Conservation (phyloP, 352 stramenopile genomes). For the Globisporangium mamillatum region DNA sequence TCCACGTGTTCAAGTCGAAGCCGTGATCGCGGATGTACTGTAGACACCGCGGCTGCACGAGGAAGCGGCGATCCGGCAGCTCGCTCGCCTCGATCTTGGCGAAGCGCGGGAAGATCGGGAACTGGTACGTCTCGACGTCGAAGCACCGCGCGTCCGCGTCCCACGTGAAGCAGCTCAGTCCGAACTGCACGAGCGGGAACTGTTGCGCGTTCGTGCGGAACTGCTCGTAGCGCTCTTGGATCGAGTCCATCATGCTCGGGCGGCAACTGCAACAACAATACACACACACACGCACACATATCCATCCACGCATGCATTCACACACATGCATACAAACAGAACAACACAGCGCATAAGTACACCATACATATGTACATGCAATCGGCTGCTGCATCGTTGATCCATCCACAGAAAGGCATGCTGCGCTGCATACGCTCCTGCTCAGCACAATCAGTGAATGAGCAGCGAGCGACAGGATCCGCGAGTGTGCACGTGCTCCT, state of each 20-base stretch:
- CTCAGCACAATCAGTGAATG: background rate
- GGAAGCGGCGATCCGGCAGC: slow-evolving; percentile 53
- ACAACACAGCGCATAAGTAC: background rate
- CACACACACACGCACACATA: background rate
- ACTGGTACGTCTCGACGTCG: slow-evolving; percentile 64
- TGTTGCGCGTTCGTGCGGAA: slow-evolving; percentile 47
- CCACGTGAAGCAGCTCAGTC: slow-evolving; percentile 69
- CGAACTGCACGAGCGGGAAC: slow-evolving; percentile 77
- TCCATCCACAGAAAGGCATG: background rate
- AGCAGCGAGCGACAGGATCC: background rate
- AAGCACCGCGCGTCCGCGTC: slow-evolving; percentile 36
- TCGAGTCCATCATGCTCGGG: slow-evolving; percentile 69
- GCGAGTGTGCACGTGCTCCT: background rate
- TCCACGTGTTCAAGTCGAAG: slow-evolving; percentile 78
- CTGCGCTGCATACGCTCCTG: background rate
- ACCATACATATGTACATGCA: background rate
- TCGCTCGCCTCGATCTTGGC: slow-evolving; percentile 25
- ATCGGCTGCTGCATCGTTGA: background rate
- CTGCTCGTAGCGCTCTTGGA: slow-evolving; percentile 65
- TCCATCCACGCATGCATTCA: background rate
- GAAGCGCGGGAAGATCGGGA: slow-evolving; percentile 68
- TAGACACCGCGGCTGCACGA: slow-evolving; percentile 70
- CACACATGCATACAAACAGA: background rate
- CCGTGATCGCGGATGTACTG: slow-evolving; percentile 75
- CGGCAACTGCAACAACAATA: slow-evolving; percentile 23